Base-by-base conservation (phyloP, 2,329 filamentous ascomycete genomes). In the Ophiostoma perfectum region DNA sequence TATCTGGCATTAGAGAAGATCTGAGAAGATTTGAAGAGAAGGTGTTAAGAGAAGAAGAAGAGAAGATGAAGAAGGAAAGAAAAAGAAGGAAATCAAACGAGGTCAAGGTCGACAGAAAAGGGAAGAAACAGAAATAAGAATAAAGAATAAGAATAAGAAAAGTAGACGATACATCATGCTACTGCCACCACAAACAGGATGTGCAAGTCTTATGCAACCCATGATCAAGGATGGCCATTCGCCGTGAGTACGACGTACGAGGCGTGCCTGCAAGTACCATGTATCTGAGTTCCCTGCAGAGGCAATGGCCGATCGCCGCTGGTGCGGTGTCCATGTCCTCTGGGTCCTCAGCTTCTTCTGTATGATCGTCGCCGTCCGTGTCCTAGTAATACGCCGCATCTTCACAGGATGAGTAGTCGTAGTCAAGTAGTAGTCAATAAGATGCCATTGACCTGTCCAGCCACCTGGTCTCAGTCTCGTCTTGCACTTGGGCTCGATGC, bases 121-220 rank as follows among this genome's bases (percentile, higher is more conserved):
- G 5, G 8, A 14, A 4, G 4, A 39, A 38, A 4, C n/a, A 36
- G 3, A 58, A 58, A 58, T 5, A 4, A 36, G 5, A 27, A 14
- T 12, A n/a, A 58, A 38, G 36, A 36, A n/a, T 18, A 27, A 27
- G 14, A 36, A 36, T 8, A 36, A 36, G 36, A 47, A 47, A 16
- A 16, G 11, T 5, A 6, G 7, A 6, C 16, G 47, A 49, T 18
- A 49, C 47, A 44, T 2, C 47, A 49, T 1, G 27, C 27, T 27
- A 27, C 27, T 27, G 2, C 27, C 27, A 27, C 27, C 27, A 27
- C 27, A 27, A 27, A 27, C 47, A n/a, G 16, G 2, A 49, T 49
- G 18, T 49, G 47, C 47, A 49, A 49, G 47, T 49, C 12, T 49
- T 49, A 55, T 55, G 49, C 49, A 55, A 55, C 49, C 49, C 49